Percentiles rank a stretch among this genome's conserved stretches.
These are phyloP conservation scores for Apodospora peruviana DNA, from an alignment of 495 filamentous ascomycete species.

Conservation along the genomic window DNA sequence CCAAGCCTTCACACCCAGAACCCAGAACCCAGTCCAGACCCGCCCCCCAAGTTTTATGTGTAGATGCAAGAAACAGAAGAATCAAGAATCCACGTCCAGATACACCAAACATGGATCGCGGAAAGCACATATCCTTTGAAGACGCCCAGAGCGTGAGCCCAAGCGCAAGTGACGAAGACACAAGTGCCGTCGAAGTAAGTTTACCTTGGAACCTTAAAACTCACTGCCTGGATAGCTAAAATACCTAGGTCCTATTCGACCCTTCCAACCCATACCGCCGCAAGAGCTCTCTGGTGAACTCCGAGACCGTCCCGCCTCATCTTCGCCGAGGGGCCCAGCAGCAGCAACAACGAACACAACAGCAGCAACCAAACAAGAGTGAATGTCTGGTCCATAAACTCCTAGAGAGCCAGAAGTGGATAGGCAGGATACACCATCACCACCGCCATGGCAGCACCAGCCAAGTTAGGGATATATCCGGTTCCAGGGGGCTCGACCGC, in stretches of 20 bases:
- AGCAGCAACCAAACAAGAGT: constrained; percentile 32
- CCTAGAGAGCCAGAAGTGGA: constrained; percentile 50
- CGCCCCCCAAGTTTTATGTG: too few species aligned
- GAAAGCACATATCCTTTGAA: constrained; percentile 3
- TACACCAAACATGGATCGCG: not conserved
- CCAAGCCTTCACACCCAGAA: too few species aligned
- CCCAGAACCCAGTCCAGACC: too few species aligned
- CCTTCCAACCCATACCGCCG: constrained; percentile 66
- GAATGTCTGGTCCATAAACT: constrained; percentile 83
- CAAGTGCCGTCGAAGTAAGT: constrained; percentile 35
- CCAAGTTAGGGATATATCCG: constrained; percentile 17
- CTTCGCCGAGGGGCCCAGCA: constrained; percentile 28
- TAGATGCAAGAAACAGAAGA: too few species aligned
- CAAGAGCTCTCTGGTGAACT: constrained; percentile 75
- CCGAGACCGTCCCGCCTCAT: constrained; percentile 40
- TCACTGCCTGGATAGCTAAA: not conserved
- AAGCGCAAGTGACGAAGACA: constrained; percentile 37
- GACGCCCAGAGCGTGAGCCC: constrained; percentile 17
- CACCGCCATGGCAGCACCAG: constrained; percentile 10
- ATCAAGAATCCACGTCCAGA: too few species aligned
- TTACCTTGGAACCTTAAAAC: not conserved
- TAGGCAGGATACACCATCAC: not conserved
- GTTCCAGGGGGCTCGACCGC: constrained; percentile 20
- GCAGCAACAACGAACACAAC: constrained; percentile 22
- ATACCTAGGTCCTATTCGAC: constrained; percentile 66